A percentile compares a stretch with the other conserved stretches of the same genome.
Evolutionary conservation across 305 asterid species (phyloP).

Genomic region (Euphrasia arctica): DNA sequence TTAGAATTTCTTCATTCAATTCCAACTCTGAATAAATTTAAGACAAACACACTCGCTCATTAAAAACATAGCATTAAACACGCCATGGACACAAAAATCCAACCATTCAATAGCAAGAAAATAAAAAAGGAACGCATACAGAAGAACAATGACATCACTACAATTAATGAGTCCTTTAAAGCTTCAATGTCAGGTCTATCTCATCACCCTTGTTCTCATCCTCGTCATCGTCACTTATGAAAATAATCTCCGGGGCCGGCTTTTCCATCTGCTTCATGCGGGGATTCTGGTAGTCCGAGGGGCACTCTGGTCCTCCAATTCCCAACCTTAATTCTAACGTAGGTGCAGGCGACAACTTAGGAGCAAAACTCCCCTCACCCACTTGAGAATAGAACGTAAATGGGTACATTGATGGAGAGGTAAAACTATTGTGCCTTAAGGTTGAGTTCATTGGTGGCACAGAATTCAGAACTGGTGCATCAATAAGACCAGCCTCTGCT

Average conservation of each 20-base stretch:
- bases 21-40: slow-evolving; percentile 16
- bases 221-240: slow-evolving; percentile 35
- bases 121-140: background rate
- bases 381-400: slow-evolving; percentile 15
- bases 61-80: slow-evolving; percentile 12
- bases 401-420: slow-evolving; percentile 20
- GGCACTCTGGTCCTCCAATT: slow-evolving; percentile 8
- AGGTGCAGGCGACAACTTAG: background rate
- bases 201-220: slow-evolving; percentile 19
- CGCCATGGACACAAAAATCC: slow-evolving; percentile 15
- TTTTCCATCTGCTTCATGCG: slow-evolving; percentile 15
- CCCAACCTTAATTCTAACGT: slow-evolving; percentile 11
- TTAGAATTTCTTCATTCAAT: slow-evolving; percentile 15
- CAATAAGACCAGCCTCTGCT: slow-evolving; percentile 15
- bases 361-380: slow-evolving; percentile 21
- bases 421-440: slow-evolving; percentile 7
- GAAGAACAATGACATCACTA: slow-evolving; percentile 19
- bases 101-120: slow-evolving; percentile 4
- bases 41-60: slow-evolving; percentile 19
- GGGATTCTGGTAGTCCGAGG: slow-evolving; percentile 10
- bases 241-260: slow-evolving; percentile 25
- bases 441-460: slow-evolving; percentile 17
- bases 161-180: slow-evolving; percentile 21
- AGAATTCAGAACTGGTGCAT: slow-evolving; percentile 20
- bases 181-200: slow-evolving; percentile 42